phyloP scores from a whole-genome alignment of 306 rosid genomes.

The Cucumis sativus region DNA sequence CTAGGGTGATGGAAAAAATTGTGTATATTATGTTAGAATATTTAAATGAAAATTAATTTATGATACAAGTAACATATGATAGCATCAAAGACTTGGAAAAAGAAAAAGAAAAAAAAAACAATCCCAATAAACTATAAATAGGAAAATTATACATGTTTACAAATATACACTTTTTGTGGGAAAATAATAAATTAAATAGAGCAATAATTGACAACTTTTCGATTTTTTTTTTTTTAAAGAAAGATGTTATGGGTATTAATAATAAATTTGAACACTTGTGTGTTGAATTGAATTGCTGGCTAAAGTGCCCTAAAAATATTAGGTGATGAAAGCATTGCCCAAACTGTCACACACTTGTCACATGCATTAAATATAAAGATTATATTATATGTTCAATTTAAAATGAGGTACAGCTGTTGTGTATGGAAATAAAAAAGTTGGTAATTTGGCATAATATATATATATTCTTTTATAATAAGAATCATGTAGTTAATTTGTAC shows the following conservation, averaged over 20 bases:
- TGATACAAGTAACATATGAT: too few relatives aligned
- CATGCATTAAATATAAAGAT: background rate
- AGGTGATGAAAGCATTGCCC: constrained; percentile 13
- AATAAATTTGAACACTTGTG: background rate
- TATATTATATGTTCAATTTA: background rate
- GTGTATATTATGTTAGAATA: too few relatives aligned
- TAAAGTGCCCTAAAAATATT: background rate
- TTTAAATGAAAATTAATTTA: too few relatives aligned
- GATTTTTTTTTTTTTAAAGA: background rate
- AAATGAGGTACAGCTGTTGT: background rate
- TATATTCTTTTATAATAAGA: background rate
- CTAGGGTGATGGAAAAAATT: too few relatives aligned
- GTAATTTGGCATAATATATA: background rate
- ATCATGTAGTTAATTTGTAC: background rate
- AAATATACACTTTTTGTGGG: background rate
- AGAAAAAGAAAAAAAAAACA: too few relatives aligned
- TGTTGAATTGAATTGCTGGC: background rate
- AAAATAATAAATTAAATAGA: background rate
- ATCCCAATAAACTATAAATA: too few relatives aligned
- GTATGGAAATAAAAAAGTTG: background rate
- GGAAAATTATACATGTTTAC: background rate
- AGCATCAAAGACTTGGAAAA: too few relatives aligned
- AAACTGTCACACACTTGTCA: constrained; percentile 8
- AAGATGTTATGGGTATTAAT: background rate
- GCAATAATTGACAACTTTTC: background rate